Base-by-base conservation (phyloP, 495 filamentous ascomycete species). In the Coniosporium apollinis region DNA sequence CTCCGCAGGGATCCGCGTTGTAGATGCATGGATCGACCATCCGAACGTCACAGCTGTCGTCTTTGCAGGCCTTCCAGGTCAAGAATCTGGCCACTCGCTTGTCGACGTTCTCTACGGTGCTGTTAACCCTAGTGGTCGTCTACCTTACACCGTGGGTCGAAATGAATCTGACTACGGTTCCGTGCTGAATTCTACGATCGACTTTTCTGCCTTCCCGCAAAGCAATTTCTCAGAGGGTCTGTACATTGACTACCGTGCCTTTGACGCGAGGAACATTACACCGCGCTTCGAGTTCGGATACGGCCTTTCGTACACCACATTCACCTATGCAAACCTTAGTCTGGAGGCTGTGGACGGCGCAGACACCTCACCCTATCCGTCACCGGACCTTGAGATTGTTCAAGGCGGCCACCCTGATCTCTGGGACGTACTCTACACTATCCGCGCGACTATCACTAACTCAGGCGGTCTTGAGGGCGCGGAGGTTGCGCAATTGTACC, bases 401-500 rank as follows among this genome's bases (percentile, higher is more conserved):
- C 29, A 8, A 8, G 29, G 29, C 29, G 29, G 29, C 6, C 15
- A 8, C 7, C 7, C 29, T 10, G 15, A 10, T 1, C 35, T 46
- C 18, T 43, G 24, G 25, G 34, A 46, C 22, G 39, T 24, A 19
- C 16, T 46, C 29, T 28, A 30, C 20, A 44, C 22, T 13, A 36
- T 41, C 13, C 21, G 29, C 18, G 63, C 87, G 19, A 65, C 60
- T 0, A 62, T 93, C 28, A 76, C 65, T 21, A 91, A 91, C 49
- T 74, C 68, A 0, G 78, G 80, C 5, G 51, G 45, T 1, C 47
- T 70, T 0, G 64, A 65, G 5, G 82, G 83, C 4, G 70, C 77
- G 0, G 83, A 93, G 55, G 73, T 74, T 10, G 72, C 87, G 10
- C 82, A 93, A 64, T 55, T 84, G 11, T 93, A 89, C 50, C 62